phyloP scores from a whole-genome alignment of 176 grass and related monocot genomes.

The Carex scoparia region DNA sequence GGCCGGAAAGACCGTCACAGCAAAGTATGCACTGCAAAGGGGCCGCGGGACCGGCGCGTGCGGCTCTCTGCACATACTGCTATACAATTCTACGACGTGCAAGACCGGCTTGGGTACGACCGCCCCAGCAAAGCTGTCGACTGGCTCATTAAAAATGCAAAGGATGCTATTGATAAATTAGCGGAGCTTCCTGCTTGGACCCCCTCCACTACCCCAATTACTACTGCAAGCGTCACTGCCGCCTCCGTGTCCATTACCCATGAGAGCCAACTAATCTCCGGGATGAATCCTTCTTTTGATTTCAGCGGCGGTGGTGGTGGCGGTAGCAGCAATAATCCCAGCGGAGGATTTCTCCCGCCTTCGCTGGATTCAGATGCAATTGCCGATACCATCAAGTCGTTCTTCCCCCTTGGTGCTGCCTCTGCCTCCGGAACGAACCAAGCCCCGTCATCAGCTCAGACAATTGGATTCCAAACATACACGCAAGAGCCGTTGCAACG shows the following conservation, averaged over 20 bases:
- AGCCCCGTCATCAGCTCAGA: constrained; percentile 37
- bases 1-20: constrained; percentile 96
- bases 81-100: constrained; percentile 99
- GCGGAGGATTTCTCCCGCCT: constrained; percentile 56
- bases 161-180: constrained; percentile 80
- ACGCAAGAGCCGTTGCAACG: constrained; percentile 60
- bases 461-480: constrained; percentile 70
- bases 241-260: constrained; percentile 32
- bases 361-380: constrained; percentile 89
- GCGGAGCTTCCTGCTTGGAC: constrained; percentile 70
- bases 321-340: constrained; percentile 7
- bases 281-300: constrained; percentile 44
- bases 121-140: constrained; percentile 97
- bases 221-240: constrained; percentile 32
- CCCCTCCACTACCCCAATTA: constrained; percentile 36
- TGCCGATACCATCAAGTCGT: constrained; percentile 96
- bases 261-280: constrained; percentile 47
- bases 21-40: constrained; percentile 91
- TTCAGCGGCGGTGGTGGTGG: constrained; percentile 19
- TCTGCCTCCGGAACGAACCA: constrained; percentile 27
- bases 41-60: constrained; percentile 75
- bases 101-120: constrained; percentile 94
- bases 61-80: constrained; percentile 86
- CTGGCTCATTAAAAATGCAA: constrained; percentile 97
- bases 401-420: constrained; percentile 71